These are phyloP conservation scores for Nematocida ironsii DNA, from an alignment of 371 early-diverging fungal genomes.

Conservation along the genomic window DNA sequence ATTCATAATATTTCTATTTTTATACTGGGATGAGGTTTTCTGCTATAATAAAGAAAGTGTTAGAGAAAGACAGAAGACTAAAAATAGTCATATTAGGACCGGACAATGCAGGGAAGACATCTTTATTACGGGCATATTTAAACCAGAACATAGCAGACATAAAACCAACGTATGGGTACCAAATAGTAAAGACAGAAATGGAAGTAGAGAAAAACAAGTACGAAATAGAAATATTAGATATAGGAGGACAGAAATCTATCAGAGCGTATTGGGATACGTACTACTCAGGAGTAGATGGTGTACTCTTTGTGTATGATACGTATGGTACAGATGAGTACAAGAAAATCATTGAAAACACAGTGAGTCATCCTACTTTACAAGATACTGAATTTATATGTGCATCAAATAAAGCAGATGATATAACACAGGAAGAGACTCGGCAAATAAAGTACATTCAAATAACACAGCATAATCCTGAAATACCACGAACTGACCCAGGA, in stretches of 20 bases:
- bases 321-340: constrained; percentile 77
- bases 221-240: constrained; percentile 85
- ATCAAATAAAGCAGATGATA: constrained; percentile 79
- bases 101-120: constrained; percentile 98
- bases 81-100: constrained; percentile 92
- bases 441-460: neutral
- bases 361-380: constrained; percentile 72
- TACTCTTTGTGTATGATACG: constrained; percentile 95
- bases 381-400: constrained; percentile 77
- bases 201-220: constrained; percentile 75
- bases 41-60: constrained; percentile 71
- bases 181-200: constrained; percentile 82
- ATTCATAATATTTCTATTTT: constrained; percentile 2
- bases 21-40: constrained; percentile 58
- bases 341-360: constrained; percentile 12
- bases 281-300: constrained; percentile 93
- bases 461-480: neutral
- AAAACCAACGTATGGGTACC: constrained; percentile 72
- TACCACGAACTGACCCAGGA: no score
- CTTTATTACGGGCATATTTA: constrained; percentile 85
- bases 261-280: constrained; percentile 97
- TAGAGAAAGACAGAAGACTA: constrained; percentile 75
- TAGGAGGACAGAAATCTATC: constrained; percentile 93
- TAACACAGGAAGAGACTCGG: neutral
- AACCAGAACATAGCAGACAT: constrained; percentile 83